Evolutionary conservation across 1,139 yeast genomes (phyloP).

Genomic region (Maudiozyma humilis): DNA sequence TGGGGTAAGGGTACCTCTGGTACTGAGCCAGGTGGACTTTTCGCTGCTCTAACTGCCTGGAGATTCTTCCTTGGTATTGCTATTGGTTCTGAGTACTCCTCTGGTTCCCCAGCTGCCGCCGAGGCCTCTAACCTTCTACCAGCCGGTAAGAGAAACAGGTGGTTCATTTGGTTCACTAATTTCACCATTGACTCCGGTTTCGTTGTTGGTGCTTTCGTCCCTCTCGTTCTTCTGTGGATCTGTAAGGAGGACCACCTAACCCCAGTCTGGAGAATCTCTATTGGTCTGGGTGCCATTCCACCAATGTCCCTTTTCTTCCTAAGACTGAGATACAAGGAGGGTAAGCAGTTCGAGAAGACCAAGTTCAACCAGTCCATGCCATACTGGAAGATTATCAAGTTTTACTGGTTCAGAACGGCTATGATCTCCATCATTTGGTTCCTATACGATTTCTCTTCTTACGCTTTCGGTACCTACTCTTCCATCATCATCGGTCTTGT

Average conservation of each 20-base stretch:
- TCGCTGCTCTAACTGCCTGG: conserved; percentile 74
- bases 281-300: conserved; percentile 88
- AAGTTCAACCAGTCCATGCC: conserved; percentile 69
- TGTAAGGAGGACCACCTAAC: conserved; percentile 61
- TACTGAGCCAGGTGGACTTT: conserved; percentile 53
- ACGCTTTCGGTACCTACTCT: conserved; percentile 81
- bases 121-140: conserved; percentile 80
- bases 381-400: conserved; percentile 58
- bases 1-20: conserved; percentile 65
- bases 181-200: conserved; percentile 83
- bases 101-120: conserved; percentile 89
- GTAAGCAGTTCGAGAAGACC: conserved; percentile 59
- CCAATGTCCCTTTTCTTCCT: conserved; percentile 70
- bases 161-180: conserved; percentile 84
- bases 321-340: conserved; percentile 69
- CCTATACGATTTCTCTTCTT: conserved; percentile 78
- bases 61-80: conserved; percentile 84
- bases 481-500: conserved; percentile 55
- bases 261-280: conserved; percentile 86
- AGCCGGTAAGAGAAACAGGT: conserved; percentile 76
- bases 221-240: conserved; percentile 80
- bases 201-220: conserved; percentile 76
- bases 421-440: conserved; percentile 80
- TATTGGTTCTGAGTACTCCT: conserved; percentile 85
- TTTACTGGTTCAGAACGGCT: conserved; percentile 73